Evolutionary conservation across 1,284 basidiomycete genomes (phyloP).

Genomic region (Trichosporon sp.): DNA sequence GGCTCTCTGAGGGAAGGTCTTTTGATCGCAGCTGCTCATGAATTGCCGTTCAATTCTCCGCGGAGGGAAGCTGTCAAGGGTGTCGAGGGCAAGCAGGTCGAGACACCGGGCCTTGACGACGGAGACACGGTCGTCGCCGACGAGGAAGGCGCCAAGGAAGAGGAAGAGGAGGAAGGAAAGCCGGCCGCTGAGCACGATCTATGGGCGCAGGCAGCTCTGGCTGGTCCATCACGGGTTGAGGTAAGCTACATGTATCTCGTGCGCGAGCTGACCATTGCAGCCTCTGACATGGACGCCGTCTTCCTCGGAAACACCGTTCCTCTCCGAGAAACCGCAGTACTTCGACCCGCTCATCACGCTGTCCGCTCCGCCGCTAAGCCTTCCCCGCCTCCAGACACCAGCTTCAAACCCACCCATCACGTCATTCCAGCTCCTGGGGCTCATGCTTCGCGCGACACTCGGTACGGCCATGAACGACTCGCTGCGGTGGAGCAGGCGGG

Average conservation of each 20-base stretch:
- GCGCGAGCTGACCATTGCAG: not conserved
- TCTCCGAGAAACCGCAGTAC: constrained; percentile 24
- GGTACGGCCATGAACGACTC: constrained; percentile 30
- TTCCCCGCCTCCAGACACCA: constrained; percentile 20
- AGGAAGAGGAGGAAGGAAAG: constrained; percentile 3
- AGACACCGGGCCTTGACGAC: not conserved
- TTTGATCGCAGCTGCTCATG: not conserved
- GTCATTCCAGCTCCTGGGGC: constrained; percentile 20
- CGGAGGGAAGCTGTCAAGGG: not conserved
- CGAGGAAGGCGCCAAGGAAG: not conserved
- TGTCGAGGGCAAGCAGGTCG: not conserved
- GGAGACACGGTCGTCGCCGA: not conserved
- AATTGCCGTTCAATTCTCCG: not conserved
- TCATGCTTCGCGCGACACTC: constrained; percentile 35
- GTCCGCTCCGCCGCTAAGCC: constrained; percentile 18
- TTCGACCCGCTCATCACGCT: constrained; percentile 34
- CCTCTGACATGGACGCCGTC: constrained; percentile 10
- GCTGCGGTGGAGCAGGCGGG: constrained; percentile 31
- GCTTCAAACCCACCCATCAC: constrained; percentile 14
- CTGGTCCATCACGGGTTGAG: constrained; percentile 14
- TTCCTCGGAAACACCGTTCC: constrained; percentile 11
- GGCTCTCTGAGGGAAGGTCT: constrained; percentile 8
- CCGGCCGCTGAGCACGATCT: constrained; percentile 1
- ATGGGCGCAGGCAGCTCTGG: not conserved
- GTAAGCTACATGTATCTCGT: constrained; percentile 10